These are phyloP conservation scores for Podosphaera fusca DNA, from an alignment of 2,329 filamentous ascomycete species.

Conservation along the genomic window DNA sequence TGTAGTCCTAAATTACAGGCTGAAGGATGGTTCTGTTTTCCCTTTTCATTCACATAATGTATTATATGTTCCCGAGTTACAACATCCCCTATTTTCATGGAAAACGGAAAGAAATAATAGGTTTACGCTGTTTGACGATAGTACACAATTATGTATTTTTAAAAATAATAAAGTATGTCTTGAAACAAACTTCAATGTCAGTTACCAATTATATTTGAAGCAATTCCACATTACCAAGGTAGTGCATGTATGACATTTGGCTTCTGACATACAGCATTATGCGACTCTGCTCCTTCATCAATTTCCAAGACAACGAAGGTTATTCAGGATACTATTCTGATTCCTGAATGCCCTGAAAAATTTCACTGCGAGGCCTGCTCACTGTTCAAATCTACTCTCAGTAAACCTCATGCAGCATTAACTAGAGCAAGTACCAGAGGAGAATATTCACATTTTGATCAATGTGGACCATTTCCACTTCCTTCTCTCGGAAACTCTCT, in stretches of 20 bases:
- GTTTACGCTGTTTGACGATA: neutral
- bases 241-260: neutral
- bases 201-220: neutral
- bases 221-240: neutral
- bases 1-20: neutral
- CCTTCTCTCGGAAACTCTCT: neutral
- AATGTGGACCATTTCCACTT: neutral
- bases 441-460: neutral
- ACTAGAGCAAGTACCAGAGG: neutral
- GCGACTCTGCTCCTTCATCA: neutral
- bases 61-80: neutral
- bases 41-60: neutral
- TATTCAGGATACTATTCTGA: neutral
- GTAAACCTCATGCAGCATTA: no score
- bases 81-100: neutral
- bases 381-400: neutral
- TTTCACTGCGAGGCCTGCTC: neutral
- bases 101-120: neutral
- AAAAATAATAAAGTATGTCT: neutral
- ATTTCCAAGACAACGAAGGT: neutral
- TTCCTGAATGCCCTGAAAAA: neutral
- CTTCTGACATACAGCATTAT: neutral
- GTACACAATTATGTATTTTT: neutral
- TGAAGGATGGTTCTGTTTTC: neutral
- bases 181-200: neutral